These are phyloP conservation scores for Scortechinia acanthostroma DNA, from an alignment of 2,329 filamentous ascomycete species.

Conservation along the genomic window DNA sequence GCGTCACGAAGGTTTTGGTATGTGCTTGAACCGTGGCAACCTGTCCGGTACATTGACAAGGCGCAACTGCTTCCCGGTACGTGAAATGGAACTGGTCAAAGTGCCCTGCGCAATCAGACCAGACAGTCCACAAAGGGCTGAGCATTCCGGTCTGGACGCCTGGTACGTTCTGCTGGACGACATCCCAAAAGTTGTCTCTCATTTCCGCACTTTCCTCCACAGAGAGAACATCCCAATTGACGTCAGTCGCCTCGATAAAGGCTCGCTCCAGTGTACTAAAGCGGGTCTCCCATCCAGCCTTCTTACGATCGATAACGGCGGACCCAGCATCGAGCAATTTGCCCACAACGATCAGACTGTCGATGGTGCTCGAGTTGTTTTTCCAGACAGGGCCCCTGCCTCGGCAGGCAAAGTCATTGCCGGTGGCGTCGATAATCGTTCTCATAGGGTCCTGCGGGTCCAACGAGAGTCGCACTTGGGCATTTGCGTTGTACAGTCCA, in stretches of 20 bases:
- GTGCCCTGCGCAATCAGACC: neutral
- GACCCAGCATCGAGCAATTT: conserved; percentile 23
- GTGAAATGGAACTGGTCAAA: conserved; percentile 16
- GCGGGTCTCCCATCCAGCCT: conserved; percentile 6
- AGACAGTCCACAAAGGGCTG: neutral
- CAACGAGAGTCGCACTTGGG: neutral
- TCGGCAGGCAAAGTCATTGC: conserved; percentile 11
- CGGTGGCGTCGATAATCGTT: conserved; percentile 4
- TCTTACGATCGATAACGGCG: conserved; percentile 16
- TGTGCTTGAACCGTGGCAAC: too few species aligned
- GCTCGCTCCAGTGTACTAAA: conserved; percentile 11
- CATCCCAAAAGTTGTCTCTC: neutral
- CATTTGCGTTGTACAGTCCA: neutral
- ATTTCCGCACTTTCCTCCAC: conserved; percentile 7
- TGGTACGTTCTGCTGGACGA: neutral
- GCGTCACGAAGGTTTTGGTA: neutral
- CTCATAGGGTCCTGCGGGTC: conserved; percentile 11
- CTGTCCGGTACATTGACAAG: neutral
- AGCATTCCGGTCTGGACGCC: neutral
- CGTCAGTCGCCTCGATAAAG: conserved; percentile 15
- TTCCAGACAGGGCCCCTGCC: conserved; percentile 17
- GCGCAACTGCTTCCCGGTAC: neutral
- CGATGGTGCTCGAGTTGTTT: conserved; percentile 14
- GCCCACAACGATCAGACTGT: conserved; percentile 21
- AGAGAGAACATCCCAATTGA: conserved; percentile 17